Percentiles rank a stretch among this genome's conserved stretches.
These are phyloP conservation scores for Lactarius hengduanensis DNA, from an alignment of 768 basidiomycete genomes.

Conservation along the genomic window DNA sequence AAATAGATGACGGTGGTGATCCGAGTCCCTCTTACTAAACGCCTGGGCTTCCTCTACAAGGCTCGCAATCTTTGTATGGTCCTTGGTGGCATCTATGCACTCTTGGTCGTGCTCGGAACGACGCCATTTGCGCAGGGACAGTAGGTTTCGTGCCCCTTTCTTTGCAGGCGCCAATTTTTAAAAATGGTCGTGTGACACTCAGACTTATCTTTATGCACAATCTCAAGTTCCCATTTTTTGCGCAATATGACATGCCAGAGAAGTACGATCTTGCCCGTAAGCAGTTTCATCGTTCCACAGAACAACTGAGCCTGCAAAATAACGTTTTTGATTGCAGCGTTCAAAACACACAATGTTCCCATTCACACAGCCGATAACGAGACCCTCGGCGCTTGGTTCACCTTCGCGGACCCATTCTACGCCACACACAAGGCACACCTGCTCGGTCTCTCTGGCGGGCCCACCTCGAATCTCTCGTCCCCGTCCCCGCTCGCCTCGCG, in stretches of 20 bases:
- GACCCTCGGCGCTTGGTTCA: conserved; percentile 85
- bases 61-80: conserved; percentile 37
- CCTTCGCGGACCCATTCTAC: conserved; percentile 67
- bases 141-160: conserved; percentile 42
- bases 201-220: conserved; percentile 67
- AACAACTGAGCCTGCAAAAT: neutral
- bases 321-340: conserved; percentile 13
- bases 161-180: neutral
- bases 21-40: conserved; percentile 3
- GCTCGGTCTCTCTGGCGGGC: conserved; percentile 33
- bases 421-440: conserved; percentile 33
- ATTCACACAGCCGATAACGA: conserved; percentile 76
- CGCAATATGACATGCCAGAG: conserved; percentile 68
- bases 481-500: neutral
- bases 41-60: conserved; percentile 28
- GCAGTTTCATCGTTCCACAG: conserved; percentile 29
- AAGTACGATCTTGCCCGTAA: conserved; percentile 79
- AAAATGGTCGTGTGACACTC: conserved; percentile 32
- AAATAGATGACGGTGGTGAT: conserved; percentile 15
- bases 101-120: conserved; percentile 48
- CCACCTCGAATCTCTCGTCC: conserved; percentile 35
- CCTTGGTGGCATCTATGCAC: conserved; percentile 52
- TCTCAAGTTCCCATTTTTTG: conserved; percentile 59
- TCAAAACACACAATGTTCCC: conserved; percentile 68
- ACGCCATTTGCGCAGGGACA: conserved; percentile 68